Evolutionary conservation across 495 filamentous ascomycete species (phyloP).

Genomic region (Hyaloscypha variabilis): DNA sequence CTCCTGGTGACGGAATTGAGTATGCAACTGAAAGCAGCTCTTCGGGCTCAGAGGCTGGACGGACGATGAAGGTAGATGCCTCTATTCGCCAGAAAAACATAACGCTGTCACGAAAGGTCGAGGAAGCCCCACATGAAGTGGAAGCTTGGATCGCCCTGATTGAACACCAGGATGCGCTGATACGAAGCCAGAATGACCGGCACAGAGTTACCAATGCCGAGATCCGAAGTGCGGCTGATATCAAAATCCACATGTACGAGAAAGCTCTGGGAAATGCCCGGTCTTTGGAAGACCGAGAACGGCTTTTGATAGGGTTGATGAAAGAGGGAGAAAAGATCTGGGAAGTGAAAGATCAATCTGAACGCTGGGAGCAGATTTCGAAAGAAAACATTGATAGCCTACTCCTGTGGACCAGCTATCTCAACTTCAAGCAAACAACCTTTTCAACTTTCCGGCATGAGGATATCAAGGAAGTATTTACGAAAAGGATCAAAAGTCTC

Average conservation of each 20-base stretch:
- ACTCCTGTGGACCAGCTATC: constrained; percentile 70
- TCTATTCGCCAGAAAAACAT: constrained; percentile 51
- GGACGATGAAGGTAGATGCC: constrained; percentile 30
- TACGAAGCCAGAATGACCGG: constrained; percentile 44
- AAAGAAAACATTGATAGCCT: constrained; percentile 59
- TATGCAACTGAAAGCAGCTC: constrained; percentile 51
- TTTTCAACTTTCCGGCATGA: constrained; percentile 72
- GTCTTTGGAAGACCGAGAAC: constrained; percentile 45
- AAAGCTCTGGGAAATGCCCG: constrained; percentile 66
- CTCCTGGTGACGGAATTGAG: constrained; percentile 56
- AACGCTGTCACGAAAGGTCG: constrained; percentile 59
- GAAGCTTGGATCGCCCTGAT: constrained; percentile 77
- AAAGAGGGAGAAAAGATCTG: constrained; percentile 72
- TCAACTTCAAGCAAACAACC: constrained; percentile 74
- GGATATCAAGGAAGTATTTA: constrained; percentile 56
- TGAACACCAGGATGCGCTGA: constrained; percentile 68
- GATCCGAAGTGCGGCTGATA: constrained; percentile 66
- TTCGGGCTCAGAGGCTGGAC: constrained; percentile 40
- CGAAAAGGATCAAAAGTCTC: constrained; percentile 56
- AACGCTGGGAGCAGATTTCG: constrained; percentile 66
- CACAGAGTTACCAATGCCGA: constrained; percentile 61
- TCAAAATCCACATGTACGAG: constrained; percentile 80
- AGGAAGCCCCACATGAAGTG: constrained; percentile 65
- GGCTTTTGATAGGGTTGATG: constrained; percentile 68
- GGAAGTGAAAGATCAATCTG: constrained; percentile 63